Percentiles rank a stretch among this genome's conserved stretches.
These are phyloP conservation scores for Astragalus membranaceus DNA, from an alignment of 306 rosid genomes.

Conservation along the genomic window DNA sequence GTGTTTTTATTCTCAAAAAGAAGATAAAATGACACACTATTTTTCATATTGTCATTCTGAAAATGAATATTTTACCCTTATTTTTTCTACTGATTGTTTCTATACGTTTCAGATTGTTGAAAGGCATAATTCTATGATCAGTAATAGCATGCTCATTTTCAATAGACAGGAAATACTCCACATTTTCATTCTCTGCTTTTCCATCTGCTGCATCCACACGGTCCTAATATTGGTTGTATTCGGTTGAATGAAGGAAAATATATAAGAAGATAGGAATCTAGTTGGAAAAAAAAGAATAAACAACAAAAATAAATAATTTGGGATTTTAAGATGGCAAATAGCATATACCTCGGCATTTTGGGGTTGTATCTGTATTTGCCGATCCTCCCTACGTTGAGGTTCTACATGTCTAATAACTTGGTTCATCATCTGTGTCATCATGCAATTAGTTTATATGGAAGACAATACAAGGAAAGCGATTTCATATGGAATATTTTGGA, in stretches of 20 bases:
- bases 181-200: slow-evolving; percentile 23
- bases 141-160: slow-evolving; percentile 25
- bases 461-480: background rate
- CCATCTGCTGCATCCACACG: slow-evolving; percentile 4
- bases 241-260: slow-evolving; percentile 5
- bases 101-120: slow-evolving; percentile 27
- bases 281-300: background rate
- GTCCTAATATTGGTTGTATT: slow-evolving; percentile 31
- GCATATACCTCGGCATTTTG: slow-evolving; percentile 24
- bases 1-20: background rate
- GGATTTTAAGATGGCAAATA: slow-evolving; percentile 2
- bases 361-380: slow-evolving; percentile 22
- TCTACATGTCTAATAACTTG: slow-evolving; percentile 14
- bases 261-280: slow-evolving; percentile 12
- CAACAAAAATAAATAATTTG: slow-evolving; percentile 7
- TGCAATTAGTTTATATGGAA: slow-evolving; percentile 5
- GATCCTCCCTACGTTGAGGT: slow-evolving; percentile 22
- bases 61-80: slow-evolving; percentile 27
- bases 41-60: no score
- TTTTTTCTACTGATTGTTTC: slow-evolving; percentile 10
- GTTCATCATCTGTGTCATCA: slow-evolving; percentile 21
- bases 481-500: background rate
- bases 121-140: slow-evolving; percentile 28
- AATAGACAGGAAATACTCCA: slow-evolving; percentile 33
- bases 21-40: no score